Evolutionary conservation across 495 filamentous ascomycete genomes (phyloP).

Genomic region (Neurospora tetrasperma): DNA sequence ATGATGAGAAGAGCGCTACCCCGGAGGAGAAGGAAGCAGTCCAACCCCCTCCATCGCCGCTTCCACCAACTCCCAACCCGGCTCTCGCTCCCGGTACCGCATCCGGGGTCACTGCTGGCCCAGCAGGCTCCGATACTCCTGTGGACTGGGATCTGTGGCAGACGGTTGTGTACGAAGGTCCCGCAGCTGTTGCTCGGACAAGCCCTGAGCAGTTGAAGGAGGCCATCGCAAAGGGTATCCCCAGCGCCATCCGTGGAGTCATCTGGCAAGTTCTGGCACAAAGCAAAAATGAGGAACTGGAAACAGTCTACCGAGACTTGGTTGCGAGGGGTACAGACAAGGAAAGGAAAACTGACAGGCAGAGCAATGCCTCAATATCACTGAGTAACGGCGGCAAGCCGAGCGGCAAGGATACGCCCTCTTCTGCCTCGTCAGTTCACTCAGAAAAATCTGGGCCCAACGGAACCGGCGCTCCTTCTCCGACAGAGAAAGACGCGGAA

Average conservation of each 20-base stretch:
- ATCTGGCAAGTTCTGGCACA: conserved; percentile 97
- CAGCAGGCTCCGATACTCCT: conserved; percentile 50
- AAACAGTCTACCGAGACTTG: conserved; percentile 78
- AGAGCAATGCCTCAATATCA: conserved; percentile 27
- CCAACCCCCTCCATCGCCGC: conserved; percentile 36
- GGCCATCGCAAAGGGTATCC: conserved; percentile 89
- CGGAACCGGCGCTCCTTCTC: conserved; percentile 43
- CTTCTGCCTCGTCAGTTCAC: conserved; percentile 72
- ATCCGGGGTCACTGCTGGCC: conserved; percentile 61
- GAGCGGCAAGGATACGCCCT: conserved; percentile 52
- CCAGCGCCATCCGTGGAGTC: conserved; percentile 86
- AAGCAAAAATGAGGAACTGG: conserved; percentile 83
- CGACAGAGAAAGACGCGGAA: conserved; percentile 57
- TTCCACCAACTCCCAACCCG: conserved; percentile 40
- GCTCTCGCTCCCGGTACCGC: conserved; percentile 73
- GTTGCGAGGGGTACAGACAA: conserved; percentile 72
- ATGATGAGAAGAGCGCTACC: conserved; percentile 35
- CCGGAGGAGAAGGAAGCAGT: conserved; percentile 43
- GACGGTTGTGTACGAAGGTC: conserved; percentile 84
- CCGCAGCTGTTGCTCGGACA: conserved; percentile 70
- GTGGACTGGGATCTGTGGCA: conserved; percentile 99
- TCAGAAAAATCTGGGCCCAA: conserved; percentile 67
- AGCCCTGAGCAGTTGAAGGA: conserved; percentile 80
- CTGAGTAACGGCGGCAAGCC: conserved; percentile 26
- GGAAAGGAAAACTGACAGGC: conserved; percentile 46